These are phyloP conservation scores for Ascochyta viciae-villosae DNA, from an alignment of 2,329 filamentous ascomycete species.

Conservation along the genomic window DNA sequence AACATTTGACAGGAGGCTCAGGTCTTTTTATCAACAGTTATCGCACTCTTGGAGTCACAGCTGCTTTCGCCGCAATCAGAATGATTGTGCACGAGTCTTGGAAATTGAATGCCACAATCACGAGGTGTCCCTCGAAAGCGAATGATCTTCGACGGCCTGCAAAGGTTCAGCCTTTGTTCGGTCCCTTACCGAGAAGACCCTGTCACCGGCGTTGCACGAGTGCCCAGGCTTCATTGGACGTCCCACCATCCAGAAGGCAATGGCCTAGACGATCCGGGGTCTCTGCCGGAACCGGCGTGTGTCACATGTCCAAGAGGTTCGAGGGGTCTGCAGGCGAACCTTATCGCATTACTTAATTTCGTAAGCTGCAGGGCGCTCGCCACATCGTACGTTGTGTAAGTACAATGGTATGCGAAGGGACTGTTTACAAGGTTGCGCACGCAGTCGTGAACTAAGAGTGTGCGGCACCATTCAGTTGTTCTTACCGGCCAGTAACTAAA, in stretches of 20 bases:
- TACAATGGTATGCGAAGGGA: background rate
- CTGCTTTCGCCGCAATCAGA: background rate
- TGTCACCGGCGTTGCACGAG: background rate
- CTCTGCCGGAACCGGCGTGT: background rate
- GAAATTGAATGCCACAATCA: background rate
- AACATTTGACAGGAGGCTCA: constrained; percentile 2
- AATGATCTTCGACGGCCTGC: background rate
- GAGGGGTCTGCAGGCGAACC: background rate
- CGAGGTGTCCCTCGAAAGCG: background rate
- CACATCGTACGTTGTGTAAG: background rate
- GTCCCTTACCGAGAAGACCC: background rate
- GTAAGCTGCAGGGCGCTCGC: constrained; percentile 4
- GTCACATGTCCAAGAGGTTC: constrained; percentile 2
- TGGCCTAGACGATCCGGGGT: constrained; percentile 3
- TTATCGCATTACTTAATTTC: constrained; percentile 4
- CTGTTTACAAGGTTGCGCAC: background rate
- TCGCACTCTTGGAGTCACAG: background rate
- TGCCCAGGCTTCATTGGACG: background rate
- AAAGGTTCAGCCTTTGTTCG: background rate
- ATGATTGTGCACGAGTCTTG: too few species aligned
- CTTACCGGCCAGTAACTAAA: too few species aligned
- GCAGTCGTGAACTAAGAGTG: too few species aligned
- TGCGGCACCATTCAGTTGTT: too few species aligned
- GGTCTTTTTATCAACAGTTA: background rate
- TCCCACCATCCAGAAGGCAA: constrained; percentile 6